Evolutionary conservation across 106 monocot genomes (phyloP), one percentile per base, ranked within the genome.

Genomic region (Amphibolis antarctica): DNA sequence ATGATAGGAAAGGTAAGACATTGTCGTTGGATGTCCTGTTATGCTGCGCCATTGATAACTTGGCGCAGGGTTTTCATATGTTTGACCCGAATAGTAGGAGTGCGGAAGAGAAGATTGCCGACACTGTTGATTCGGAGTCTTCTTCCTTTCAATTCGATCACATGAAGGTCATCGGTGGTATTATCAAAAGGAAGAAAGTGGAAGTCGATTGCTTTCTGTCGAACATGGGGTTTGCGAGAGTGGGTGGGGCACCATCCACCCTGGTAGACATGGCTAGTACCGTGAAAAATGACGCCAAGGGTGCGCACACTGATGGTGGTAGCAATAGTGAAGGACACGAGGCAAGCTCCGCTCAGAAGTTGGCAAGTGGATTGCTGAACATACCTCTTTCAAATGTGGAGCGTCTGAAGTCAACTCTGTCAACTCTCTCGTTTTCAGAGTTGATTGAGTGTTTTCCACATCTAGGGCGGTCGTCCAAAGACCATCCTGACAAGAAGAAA

Each of bases 401-500:
- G 65, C 45, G 70, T 12, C 28, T 77, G 42, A 1, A 65, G 44
- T 77, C 76, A 5, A 77, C 76, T 0, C 59, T 77, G 22, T 77
- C 60, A 19, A 67, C 63, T 10, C 66, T 72, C 52, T 76, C 71
- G 0, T 45, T 76, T 11, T 24, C 62, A 14, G 79, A 79, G 53
- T 42, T 79, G 31, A 64, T 77, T 46, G 83, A 77, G 46, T 63
- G 55, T 11, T 45, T 79, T 19, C 70, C 76, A 0, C 79, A 73
- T 44, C 46, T 83, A 30, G 69, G 67, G 2, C 68, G 71, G 13
- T 29, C 77, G 21, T 61, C 77, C 1, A 59, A 64, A 26, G 81
- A 77, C 23, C 73, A 81, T 61, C 73, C 83, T 20, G 72, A 70
- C 29, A 70, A 77, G 76, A 74, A 83, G 46, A 79, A 83, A 46